These are phyloP conservation scores for Suillus weaverae DNA, from an alignment of 768 basidiomycete genomes.

Conservation along the genomic window DNA sequence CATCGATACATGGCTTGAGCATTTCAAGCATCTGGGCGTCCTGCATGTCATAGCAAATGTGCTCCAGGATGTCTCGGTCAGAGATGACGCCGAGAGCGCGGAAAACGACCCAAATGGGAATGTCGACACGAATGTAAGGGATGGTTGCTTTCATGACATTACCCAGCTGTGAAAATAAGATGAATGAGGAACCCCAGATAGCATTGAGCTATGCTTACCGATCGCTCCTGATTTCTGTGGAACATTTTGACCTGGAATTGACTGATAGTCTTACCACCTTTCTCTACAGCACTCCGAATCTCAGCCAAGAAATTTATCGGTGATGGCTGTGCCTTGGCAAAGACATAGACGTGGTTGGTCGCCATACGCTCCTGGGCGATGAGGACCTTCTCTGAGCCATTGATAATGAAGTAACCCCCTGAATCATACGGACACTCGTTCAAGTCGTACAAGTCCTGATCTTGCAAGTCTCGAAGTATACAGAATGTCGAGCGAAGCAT, in stretches of 20 bases:
- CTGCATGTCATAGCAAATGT: constrained; percentile 97
- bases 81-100: constrained; percentile 96
- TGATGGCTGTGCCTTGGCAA: constrained; percentile 95
- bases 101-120: constrained; percentile 99
- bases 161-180: constrained; percentile 53
- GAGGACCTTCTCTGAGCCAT: constrained; percentile 99
- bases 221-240: constrained; percentile 84
- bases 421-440: constrained; percentile 99
- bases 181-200: constrained; percentile 9
- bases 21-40: constrained; percentile 97
- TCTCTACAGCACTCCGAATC: constrained; percentile 96
- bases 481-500: constrained; percentile 98
- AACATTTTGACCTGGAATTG: constrained; percentile 99
- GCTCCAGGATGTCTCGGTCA: constrained; percentile 95
- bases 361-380: constrained; percentile 99
- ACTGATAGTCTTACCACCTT: constrained; percentile 96
- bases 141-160: constrained; percentile 97
- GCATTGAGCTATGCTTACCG: constrained; percentile 50
- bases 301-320: constrained; percentile 95
- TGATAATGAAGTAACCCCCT: constrained; percentile 99
- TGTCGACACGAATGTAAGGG: constrained; percentile 97
- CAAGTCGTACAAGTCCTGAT: constrained; percentile 82
- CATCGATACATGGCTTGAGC: constrained; percentile 97
- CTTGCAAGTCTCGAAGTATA: constrained; percentile 76
- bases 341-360: constrained; percentile 98